Evolutionary conservation across 2,329 filamentous ascomycete species (phyloP).

Genomic region (Lachnellula subtilissima): DNA sequence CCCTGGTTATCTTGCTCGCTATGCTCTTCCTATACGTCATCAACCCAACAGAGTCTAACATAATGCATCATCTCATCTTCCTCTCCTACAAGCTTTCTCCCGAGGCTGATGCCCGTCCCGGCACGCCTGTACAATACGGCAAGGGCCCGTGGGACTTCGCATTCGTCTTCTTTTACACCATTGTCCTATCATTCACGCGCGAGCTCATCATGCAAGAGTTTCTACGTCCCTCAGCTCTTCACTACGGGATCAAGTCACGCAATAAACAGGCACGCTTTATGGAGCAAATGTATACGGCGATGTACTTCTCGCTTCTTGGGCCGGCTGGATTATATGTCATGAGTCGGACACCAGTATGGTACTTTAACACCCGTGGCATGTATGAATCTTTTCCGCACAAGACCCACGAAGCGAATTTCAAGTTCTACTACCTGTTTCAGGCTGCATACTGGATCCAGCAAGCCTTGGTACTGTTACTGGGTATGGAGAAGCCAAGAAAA

Average conservation of each 20-base stretch:
- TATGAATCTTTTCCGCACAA: slow-evolving; percentile 84
- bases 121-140: slow-evolving; percentile 64
- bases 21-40: slow-evolving; percentile 66
- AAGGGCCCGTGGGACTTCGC: slow-evolving; percentile 84
- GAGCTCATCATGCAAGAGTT: slow-evolving; percentile 95
- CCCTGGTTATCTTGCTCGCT: slow-evolving; percentile 61
- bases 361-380: slow-evolving; percentile 88
- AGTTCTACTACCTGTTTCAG: slow-evolving; percentile 94
- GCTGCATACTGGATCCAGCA: slow-evolving; percentile 96
- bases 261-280: slow-evolving; percentile 87
- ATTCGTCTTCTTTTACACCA: slow-evolving; percentile 83
- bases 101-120: slow-evolving; percentile 34
- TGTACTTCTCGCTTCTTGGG: slow-evolving; percentile 82
- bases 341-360: slow-evolving; percentile 88
- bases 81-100: slow-evolving; percentile 74
- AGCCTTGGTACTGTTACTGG: slow-evolving; percentile 78
- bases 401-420: slow-evolving; percentile 75
- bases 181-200: slow-evolving; percentile 87
- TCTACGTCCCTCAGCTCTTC: slow-evolving; percentile 69
- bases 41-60: slow-evolving; percentile 74
- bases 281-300: slow-evolving; percentile 91
- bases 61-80: slow-evolving; percentile 77
- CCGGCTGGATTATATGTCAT: slow-evolving; percentile 87
- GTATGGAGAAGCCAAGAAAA: slow-evolving; percentile 88
- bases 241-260: slow-evolving; percentile 63